These are phyloP conservation scores for Erucastrum elatum DNA, from an alignment of 345 rosid genomes.

Conservation along the genomic window DNA sequence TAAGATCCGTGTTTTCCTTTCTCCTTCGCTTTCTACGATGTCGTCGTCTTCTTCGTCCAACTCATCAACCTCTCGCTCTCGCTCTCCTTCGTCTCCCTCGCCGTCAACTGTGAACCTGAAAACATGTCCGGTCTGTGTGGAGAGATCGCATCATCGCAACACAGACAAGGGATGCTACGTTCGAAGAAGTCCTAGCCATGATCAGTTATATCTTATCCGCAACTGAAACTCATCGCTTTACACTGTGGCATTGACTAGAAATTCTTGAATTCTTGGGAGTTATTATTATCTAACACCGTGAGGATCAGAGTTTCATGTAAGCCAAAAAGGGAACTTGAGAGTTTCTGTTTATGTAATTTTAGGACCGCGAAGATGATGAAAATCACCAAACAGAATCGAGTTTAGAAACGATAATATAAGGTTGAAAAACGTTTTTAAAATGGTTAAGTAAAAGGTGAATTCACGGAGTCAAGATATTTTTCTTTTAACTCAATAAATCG, in stretches of 20 bases:
- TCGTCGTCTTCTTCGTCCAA: slow-evolving; percentile 41
- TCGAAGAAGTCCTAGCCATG: slow-evolving; percentile 49
- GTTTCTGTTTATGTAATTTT: background rate
- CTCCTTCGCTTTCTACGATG: slow-evolving; percentile 34
- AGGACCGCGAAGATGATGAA: background rate
- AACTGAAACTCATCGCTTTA: slow-evolving; percentile 48
- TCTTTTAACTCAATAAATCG: no score
- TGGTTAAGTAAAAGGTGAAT: background rate
- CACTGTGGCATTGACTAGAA: slow-evolving; percentile 11
- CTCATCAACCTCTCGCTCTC: slow-evolving; percentile 36
- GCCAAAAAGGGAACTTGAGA: background rate
- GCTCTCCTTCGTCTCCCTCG: slow-evolving; percentile 35
- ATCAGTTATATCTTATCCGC: slow-evolving; percentile 50
- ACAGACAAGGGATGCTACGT: slow-evolving; percentile 47
- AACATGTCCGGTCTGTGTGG: slow-evolving; percentile 29
- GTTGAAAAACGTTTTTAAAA: background rate
- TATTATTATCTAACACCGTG: background rate
- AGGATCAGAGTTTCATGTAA: slow-evolving; percentile 25
- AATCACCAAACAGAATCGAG: background rate
- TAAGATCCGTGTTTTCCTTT: slow-evolving; percentile 84
- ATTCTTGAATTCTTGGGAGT: background rate
- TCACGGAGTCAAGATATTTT: no score
- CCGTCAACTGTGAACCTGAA: background rate
- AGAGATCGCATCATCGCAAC: slow-evolving; percentile 35
- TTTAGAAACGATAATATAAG: no score